A percentile compares a stretch with the other conserved stretches of the same genome.
Conservation (phyloP, 441 rosid species). For the Sinapis alba region DNA sequence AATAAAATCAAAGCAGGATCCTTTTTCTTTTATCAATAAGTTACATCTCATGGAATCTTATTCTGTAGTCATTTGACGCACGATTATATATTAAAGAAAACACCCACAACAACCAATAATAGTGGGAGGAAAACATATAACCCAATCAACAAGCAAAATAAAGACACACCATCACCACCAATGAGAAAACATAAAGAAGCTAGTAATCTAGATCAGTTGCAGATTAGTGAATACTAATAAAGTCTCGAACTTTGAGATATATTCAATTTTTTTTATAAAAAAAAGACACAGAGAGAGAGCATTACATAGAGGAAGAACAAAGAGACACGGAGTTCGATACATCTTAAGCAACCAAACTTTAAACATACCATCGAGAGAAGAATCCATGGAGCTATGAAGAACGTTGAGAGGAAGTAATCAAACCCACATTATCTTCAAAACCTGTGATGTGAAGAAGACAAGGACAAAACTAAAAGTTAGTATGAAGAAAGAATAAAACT, state of each 20-base stretch:
- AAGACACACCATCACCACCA: constrained; percentile 30
- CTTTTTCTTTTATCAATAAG: constrained; percentile 21
- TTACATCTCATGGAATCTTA: constrained; percentile 35
- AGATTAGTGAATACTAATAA: constrained; percentile 4
- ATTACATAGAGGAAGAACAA: constrained; percentile 13
- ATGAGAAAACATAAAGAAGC: background rate
- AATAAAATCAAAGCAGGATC: constrained; percentile 28
- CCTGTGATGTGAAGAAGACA: constrained; percentile 47
- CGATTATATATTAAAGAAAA: constrained; percentile 6
- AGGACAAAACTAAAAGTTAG: background rate
- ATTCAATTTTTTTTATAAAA: too few species aligned
- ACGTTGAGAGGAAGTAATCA: constrained; percentile 34
- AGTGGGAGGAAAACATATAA: constrained; percentile 17
- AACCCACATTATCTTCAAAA: constrained; percentile 56
- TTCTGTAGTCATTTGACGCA: constrained; percentile 24
- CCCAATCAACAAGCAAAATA: constrained; percentile 33
- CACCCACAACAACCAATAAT: constrained; percentile 25
- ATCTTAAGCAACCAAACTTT: constrained; percentile 28
- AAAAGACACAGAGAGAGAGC: too few species aligned
- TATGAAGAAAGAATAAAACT: background rate
- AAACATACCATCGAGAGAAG: constrained; percentile 38
- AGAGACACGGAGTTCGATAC: constrained; percentile 29
- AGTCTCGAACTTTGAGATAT: constrained; percentile 26
- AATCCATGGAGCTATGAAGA: constrained; percentile 33
- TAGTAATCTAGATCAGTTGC: constrained; percentile 14